phyloP scores from a whole-genome alignment of 306 rosid species.

The Vigna mungo region DNA sequence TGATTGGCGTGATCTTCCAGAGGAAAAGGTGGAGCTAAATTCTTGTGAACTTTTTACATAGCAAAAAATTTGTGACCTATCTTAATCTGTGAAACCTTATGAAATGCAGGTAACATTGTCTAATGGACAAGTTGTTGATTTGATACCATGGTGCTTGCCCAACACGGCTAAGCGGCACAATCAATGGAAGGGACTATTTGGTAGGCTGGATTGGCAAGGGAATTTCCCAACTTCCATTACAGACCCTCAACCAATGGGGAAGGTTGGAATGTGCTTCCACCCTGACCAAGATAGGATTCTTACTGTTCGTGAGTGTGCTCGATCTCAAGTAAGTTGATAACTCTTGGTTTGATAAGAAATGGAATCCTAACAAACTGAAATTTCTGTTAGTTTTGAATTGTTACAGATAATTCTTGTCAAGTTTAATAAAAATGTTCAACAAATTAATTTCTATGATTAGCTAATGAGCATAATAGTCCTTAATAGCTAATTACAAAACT shows the following conservation, averaged over 20 bases:
- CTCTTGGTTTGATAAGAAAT: background rate
- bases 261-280: constrained; percentile 99
- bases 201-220: constrained; percentile 97
- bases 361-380: too few relatives aligned
- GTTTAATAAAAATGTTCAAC: background rate
- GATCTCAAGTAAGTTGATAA: constrained; percentile 80
- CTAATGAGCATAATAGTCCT: background rate
- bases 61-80: background rate
- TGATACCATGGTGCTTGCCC: constrained; percentile 99
- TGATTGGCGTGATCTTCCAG: constrained; percentile 96
- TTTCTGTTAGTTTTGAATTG: too few relatives aligned
- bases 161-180: constrained; percentile 98
- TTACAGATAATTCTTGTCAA: too few relatives aligned
- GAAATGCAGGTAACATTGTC: constrained; percentile 70
- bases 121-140: constrained; percentile 78
- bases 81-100: constrained; percentile 31
- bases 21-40: constrained; percentile 71
- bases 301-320: constrained; percentile 94
- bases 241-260: constrained; percentile 99
- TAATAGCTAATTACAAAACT: background rate
- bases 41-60: constrained; percentile 1
- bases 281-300: constrained; percentile 96
- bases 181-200: constrained; percentile 97
- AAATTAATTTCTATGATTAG: background rate
- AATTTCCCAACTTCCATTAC: constrained; percentile 97